phyloP scores from a whole-genome alignment of 1,284 basidiomycete species.

The Pholiota adiposa region DNA sequence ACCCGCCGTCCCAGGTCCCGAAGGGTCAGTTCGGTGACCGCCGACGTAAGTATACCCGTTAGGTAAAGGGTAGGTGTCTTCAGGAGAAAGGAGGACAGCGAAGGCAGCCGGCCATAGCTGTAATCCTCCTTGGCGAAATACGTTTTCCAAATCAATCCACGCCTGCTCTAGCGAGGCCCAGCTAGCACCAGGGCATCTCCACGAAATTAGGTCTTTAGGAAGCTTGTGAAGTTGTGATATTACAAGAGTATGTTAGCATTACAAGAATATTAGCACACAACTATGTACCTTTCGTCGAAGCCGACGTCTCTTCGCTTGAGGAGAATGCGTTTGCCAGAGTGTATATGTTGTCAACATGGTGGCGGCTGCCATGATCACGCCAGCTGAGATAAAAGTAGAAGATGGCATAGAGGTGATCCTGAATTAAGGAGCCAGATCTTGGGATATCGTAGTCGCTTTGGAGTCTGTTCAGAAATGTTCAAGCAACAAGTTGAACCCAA shows the following conservation, averaged over 20 bases:
- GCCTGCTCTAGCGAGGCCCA: conserved; percentile 17
- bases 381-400: not conserved
- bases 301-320: not conserved
- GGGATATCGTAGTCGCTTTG: too few species aligned
- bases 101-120: conserved; percentile 12
- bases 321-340: not conserved
- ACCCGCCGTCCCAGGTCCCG: not conserved
- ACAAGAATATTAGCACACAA: not conserved
- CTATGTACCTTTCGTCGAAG: not conserved
- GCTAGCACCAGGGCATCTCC: conserved; percentile 17
- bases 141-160: conserved; percentile 16
- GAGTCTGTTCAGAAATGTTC: too few species aligned
- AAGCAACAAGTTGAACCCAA: too few species aligned
- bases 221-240: conserved; percentile 21
- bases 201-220: conserved; percentile 13
- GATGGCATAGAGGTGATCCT: too few species aligned
- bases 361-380: not conserved
- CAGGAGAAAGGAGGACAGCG: conserved; percentile 1
- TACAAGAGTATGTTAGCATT: not conserved
- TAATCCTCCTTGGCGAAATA: conserved; percentile 16
- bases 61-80: conserved; percentile 3
- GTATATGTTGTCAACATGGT: not conserved
- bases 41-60: conserved; percentile 21
- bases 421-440: too few species aligned
- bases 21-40: not conserved